Percentiles rank a stretch among this genome's conserved stretches.
Conservation (phyloP, 257 asterid species). For the Plantago elongata region DNA sequence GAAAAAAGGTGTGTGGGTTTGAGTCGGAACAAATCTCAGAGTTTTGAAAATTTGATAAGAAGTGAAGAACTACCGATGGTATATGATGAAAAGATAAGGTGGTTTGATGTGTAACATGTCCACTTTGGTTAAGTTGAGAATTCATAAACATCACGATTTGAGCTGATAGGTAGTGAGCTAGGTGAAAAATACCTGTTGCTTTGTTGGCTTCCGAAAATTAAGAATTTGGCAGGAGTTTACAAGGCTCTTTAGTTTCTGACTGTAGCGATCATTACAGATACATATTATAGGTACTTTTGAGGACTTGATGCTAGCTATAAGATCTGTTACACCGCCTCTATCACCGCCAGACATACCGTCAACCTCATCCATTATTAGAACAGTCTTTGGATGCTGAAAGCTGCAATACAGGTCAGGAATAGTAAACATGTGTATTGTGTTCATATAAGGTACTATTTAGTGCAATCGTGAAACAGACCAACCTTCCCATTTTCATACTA, state of each 20-base stretch:
- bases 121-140: too few relatives aligned
- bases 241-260: slow-evolving; percentile 98
- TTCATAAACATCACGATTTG: too few relatives aligned
- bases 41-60: too few relatives aligned
- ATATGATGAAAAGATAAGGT: too few relatives aligned
- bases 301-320: slow-evolving; percentile 86
- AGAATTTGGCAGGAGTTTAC: slow-evolving; percentile 85
- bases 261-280: slow-evolving; percentile 94
- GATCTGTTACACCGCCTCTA: slow-evolving; percentile 99
- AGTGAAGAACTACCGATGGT: too few relatives aligned
- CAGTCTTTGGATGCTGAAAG: slow-evolving; percentile 61
- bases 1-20: too few relatives aligned
- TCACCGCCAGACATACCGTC: slow-evolving; percentile 99
- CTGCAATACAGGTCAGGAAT: slow-evolving; percentile 42
- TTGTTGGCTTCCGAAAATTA: slow-evolving; percentile 85
- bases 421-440: slow-evolving; percentile 7
- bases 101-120: too few relatives aligned
- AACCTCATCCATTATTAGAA: slow-evolving; percentile 98
- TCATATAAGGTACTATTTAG: slow-evolving; percentile 5
- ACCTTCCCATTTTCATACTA: slow-evolving; percentile 60
- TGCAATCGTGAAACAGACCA: slow-evolving; percentile 25
- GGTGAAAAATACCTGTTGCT: slow-evolving; percentile 75
- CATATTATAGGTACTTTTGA: slow-evolving; percentile 95
- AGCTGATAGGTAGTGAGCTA: not conserved
- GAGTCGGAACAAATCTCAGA: too few relatives aligned